Conservation (phyloP, 768 basidiomycete species). For the Pleurotus eryngii region DNA sequence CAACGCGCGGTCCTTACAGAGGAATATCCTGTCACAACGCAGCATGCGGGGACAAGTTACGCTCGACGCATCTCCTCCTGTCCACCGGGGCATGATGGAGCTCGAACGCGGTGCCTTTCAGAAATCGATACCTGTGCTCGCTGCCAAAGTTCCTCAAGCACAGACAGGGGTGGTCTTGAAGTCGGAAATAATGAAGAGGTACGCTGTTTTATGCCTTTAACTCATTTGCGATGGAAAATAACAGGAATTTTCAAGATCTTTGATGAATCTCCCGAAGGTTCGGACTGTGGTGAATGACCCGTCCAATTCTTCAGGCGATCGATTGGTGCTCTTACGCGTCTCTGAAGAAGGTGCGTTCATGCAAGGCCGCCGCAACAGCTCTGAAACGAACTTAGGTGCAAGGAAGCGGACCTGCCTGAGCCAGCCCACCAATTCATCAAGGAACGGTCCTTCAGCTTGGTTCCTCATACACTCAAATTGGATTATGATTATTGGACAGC, state of each 20-base stretch:
- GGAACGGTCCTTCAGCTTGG: constrained; percentile 52
- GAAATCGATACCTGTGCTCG: constrained; percentile 64
- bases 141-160: constrained; percentile 55
- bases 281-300: constrained; percentile 55
- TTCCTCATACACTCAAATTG: constrained; percentile 58
- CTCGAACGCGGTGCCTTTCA: constrained; percentile 67
- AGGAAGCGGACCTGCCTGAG: constrained; percentile 66
- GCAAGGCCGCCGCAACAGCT: constrained; percentile 10
- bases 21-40: constrained; percentile 4
- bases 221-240: constrained; percentile 4
- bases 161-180: constrained; percentile 56
- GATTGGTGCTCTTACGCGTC: constrained; percentile 67
- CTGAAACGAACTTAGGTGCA: constrained; percentile 26
- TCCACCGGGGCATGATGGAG: constrained; percentile 44
- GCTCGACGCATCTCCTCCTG: constrained; percentile 38
- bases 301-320: constrained; percentile 42
- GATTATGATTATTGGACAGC: constrained; percentile 89
- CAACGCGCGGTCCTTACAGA: not conserved
- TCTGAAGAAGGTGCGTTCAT: constrained; percentile 51
- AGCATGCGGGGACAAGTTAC: constrained; percentile 35
- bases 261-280: constrained; percentile 70
- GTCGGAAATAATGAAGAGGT: constrained; percentile 60
- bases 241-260: constrained; percentile 33
- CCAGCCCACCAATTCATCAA: constrained; percentile 55
- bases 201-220: constrained; percentile 13